Evolutionary conservation across 441 rosid genomes (phyloP), one percentile per base, ranked within the genome.

Genomic region (Omphalea diandra): DNA sequence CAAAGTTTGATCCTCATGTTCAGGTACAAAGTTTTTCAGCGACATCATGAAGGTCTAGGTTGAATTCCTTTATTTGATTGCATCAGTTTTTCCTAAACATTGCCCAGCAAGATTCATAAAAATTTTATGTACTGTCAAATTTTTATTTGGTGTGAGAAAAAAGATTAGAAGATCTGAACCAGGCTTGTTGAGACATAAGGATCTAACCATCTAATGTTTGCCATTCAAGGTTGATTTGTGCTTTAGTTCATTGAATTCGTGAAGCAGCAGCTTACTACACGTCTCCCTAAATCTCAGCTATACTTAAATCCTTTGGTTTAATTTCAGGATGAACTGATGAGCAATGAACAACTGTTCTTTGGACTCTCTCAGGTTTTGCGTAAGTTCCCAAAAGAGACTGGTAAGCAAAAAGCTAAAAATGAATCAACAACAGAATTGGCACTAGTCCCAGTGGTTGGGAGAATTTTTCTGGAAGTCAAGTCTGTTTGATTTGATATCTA

Each of bases 341-440:
- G 87, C 86, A 89, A 90, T 80, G 99, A 95, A 74, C 95, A 90
- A 72, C 87, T 93, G 52, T 95, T 93, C 83, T 93, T 88, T 83
- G 98, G 99, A 76, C 96, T 95, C 59, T 85, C 99, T 73, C 98
- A 95, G 85, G 94, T 86, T 76, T 82, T 95, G 81, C 91, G 93
- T 47, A 95, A 95, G 82, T 95, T 95, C 80, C 98, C 98, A 52
- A 93, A 88, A 84, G 99, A 93, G 81, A 89, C 90, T 49, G 99
- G 99, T 88, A 79, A 81, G 87, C 56, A 32, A 55, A 69, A 33
- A 44, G 55, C 53, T 35, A 72, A 66, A 71, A 27, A 66, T 59
- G 59, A 66, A 43, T 56, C 43, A 56, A 36, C n/a, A 38, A 15
- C 40, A 77, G 47, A 63, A 41, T 69, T 54, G 22, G 20, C 8